These are phyloP conservation scores for Pseudomonodictys pantanalensis DNA, from an alignment of 495 filamentous ascomycete species.

Conservation along the genomic window DNA sequence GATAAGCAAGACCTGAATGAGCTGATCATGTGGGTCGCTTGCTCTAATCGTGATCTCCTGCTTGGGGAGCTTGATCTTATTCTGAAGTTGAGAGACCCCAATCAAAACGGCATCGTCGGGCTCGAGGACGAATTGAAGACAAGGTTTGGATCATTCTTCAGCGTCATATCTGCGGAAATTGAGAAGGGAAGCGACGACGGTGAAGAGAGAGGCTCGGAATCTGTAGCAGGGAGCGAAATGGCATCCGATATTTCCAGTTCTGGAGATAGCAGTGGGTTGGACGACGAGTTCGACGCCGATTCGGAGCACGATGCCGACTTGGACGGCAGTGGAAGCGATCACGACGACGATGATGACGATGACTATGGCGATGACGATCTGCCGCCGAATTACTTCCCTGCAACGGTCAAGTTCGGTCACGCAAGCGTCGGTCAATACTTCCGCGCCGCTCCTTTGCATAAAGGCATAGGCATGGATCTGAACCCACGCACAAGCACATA, in stretches of 20 bases:
- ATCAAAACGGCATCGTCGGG: neutral
- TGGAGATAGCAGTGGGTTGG: neutral
- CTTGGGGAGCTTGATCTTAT: neutral
- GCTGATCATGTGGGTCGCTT: neutral
- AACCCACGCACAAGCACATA: neutral
- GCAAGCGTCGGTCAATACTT: neutral
- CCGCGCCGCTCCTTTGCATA: neutral
- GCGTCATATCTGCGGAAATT: neutral
- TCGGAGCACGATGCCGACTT: neutral
- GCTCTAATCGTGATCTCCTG: neutral
- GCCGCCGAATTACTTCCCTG: neutral
- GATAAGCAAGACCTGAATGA: neutral
- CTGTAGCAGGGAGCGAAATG: neutral
- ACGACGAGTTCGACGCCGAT: neutral
- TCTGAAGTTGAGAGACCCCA: neutral
- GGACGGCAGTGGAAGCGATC: neutral
- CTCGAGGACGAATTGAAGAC: neutral
- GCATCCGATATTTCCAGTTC: neutral
- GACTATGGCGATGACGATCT: neutral
- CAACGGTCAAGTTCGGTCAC: neutral
- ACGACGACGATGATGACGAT: neutral
- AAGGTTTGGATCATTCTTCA: neutral
- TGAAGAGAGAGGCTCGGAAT: neutral
- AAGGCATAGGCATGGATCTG: neutral
- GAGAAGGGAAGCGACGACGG: neutral